phyloP scores from a whole-genome alignment of 331 rosid genomes.

The Cydonia oblonga region DNA sequence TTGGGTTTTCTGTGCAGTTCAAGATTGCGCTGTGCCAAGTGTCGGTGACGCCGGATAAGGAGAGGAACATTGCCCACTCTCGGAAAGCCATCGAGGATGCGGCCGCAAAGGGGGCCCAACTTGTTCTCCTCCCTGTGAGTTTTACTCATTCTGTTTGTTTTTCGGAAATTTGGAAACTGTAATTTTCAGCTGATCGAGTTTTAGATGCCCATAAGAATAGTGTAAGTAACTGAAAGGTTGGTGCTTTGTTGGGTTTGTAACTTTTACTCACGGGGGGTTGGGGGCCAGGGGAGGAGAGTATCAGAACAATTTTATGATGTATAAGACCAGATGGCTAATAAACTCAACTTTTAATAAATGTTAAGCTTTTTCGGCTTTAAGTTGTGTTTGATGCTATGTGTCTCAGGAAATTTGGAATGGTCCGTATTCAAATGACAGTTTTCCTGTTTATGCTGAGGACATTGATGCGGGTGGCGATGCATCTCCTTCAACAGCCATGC shows the following conservation, averaged over 20 bases:
- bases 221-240: background rate
- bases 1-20: constrained; percentile 35
- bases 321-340: background rate
- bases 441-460: constrained; percentile 81
- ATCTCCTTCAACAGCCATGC: constrained; percentile 90
- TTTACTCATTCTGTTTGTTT: background rate
- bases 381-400: background rate
- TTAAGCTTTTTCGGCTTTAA: background rate
- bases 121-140: constrained; percentile 66
- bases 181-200: background rate
- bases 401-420: constrained; percentile 90
- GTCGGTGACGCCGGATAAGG: constrained; percentile 64
- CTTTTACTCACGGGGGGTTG: background rate
- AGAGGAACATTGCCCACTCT: constrained; percentile 59
- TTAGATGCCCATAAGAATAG: background rate
- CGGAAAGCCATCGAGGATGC: constrained; percentile 67
- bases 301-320: background rate
- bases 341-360: background rate
- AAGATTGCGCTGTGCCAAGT: constrained; percentile 82
- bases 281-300: background rate
- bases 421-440: constrained; percentile 79
- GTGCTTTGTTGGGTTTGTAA: background rate
- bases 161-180: background rate
- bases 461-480: constrained; percentile 78
- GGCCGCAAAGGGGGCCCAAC: constrained; percentile 58